Conservation (phyloP, 192 early-diverging fungal species). For the Rhizophagus clarus region DNA sequence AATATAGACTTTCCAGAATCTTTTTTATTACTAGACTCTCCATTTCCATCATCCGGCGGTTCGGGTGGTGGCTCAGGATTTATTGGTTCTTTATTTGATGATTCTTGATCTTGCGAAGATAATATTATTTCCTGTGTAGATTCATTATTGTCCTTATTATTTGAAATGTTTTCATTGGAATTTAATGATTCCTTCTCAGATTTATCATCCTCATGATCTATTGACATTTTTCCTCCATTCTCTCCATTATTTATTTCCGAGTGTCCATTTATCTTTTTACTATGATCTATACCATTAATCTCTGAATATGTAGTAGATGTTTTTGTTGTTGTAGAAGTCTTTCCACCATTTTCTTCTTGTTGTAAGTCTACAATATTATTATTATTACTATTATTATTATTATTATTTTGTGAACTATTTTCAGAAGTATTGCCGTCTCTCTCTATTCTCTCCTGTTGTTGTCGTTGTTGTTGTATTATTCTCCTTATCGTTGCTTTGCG, state of each 20-base stretch:
- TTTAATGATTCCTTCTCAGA: not conserved
- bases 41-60: not conserved
- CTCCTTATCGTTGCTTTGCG: not conserved
- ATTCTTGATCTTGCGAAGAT: not conserved
- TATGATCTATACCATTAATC: not conserved
- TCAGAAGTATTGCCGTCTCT: not conserved
- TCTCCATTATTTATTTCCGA: not conserved
- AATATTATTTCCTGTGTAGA: not conserved
- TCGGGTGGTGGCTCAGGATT: not conserved
- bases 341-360: not conserved
- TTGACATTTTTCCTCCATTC: not conserved
- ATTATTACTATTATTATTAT: too few relatives aligned
- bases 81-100: not conserved
- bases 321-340: not conserved
- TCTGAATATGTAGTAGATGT: not conserved
- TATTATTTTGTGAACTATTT: not conserved
- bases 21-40: not conserved
- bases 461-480: not conserved
- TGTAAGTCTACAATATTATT: not conserved
- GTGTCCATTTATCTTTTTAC: not conserved
- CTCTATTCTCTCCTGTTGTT: not conserved
- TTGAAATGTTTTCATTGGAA: not conserved
- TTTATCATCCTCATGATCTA: not conserved
- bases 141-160: not conserved
- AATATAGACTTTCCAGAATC: not conserved